Conservation (phyloP, 306 rosid genomes). For the Fragaria vesca region DNA sequence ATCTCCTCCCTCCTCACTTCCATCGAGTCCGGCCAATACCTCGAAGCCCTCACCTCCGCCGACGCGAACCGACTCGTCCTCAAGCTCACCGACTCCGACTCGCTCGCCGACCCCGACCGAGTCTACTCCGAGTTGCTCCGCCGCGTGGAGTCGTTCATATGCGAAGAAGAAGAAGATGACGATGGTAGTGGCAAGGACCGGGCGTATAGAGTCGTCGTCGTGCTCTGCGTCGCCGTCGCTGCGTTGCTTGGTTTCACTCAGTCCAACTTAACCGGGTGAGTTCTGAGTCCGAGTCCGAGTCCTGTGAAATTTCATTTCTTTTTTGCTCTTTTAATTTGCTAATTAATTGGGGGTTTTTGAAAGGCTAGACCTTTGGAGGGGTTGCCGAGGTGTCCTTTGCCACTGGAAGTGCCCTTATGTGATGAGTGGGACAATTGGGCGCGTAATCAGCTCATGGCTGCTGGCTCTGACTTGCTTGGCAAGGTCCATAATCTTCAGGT, state of each 20-base stretch:
- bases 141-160: conserved; percentile 56
- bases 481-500: conserved; percentile 89
- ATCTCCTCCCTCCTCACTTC: conserved; percentile 42
- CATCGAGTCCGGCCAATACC: conserved; percentile 61
- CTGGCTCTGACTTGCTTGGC: conserved; percentile 90
- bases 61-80: conserved; percentile 43
- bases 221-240: conserved; percentile 62
- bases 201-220: conserved; percentile 39
- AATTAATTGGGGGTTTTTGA: conserved; percentile 12
- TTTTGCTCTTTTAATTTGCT: neutral
- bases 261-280: conserved; percentile 74
- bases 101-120: conserved; percentile 41
- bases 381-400: conserved; percentile 66
- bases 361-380: conserved; percentile 57
- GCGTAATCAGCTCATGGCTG: conserved; percentile 77
- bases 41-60: conserved; percentile 49
- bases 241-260: conserved; percentile 67
- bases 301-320: neutral
- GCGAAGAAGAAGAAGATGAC: conserved; percentile 29
- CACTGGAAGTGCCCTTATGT: conserved; percentile 27
- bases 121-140: conserved; percentile 53
- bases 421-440: conserved; percentile 83
- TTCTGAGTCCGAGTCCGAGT: neutral
- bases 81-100: conserved; percentile 30
- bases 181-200: conserved; percentile 30